A percentile compares a stretch with the other conserved stretches of the same genome.
Evolutionary conservation across 139 green algal species (phyloP).

Genomic region (Picochlorum sp.): DNA sequence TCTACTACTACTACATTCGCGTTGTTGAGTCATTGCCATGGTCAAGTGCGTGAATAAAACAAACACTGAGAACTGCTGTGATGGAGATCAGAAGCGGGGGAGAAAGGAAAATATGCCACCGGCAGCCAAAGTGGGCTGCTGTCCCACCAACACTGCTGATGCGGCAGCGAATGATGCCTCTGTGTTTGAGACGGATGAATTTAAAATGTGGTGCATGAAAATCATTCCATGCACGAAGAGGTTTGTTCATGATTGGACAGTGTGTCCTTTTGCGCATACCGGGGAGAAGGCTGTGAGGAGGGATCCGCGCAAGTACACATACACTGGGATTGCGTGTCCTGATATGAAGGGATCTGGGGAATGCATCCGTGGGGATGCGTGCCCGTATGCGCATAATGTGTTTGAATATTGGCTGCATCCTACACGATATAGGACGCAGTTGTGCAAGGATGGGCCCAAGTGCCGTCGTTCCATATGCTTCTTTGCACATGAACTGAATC

Average conservation of each 20-base stretch:
- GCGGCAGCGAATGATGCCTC: not conserved
- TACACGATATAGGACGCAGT: constrained; percentile 68
- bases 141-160: not conserved
- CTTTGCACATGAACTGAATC: constrained; percentile 68
- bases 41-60: not conserved
- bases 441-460: constrained; percentile 74
- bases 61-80: not conserved
- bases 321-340: constrained; percentile 88
- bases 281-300: constrained; percentile 81
- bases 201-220: constrained; percentile 33
- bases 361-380: constrained; percentile 58
- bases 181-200: constrained; percentile 16
- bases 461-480: constrained; percentile 78
- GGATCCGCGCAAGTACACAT: constrained; percentile 70
- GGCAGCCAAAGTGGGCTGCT: too few relatives aligned
- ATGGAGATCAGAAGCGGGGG: too few relatives aligned
- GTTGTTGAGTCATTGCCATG: not conserved
- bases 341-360: constrained; percentile 79
- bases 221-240: constrained; percentile 67
- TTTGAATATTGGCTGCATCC: constrained; percentile 35
- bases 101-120: too few relatives aligned
- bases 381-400: constrained; percentile 59
- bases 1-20: too few relatives aligned
- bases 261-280: constrained; percentile 32
- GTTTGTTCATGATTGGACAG: constrained; percentile 58